Conservation (phyloP, 2,329 filamentous ascomycete species). For the Tolypocladium album region DNA sequence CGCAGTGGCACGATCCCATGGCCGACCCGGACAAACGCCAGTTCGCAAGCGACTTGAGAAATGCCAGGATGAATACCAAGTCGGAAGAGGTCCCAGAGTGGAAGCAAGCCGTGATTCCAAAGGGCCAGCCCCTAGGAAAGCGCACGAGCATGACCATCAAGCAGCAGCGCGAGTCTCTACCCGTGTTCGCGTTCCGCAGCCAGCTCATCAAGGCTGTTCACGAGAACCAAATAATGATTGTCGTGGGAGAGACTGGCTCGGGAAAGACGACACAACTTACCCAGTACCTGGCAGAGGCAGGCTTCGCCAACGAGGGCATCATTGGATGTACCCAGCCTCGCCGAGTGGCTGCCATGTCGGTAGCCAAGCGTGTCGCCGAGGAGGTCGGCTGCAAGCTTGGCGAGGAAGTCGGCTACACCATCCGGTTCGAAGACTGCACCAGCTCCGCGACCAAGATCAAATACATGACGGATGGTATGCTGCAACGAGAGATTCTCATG, state of each 20-base stretch:
- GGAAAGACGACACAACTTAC: constrained; percentile 96
- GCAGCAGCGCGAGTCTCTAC: constrained; percentile 81
- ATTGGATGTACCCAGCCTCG: constrained; percentile 96
- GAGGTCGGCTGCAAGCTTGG: constrained; percentile 89
- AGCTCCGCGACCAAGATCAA: constrained; percentile 86
- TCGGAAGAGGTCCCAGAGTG: constrained; percentile 75
- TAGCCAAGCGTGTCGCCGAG: constrained; percentile 91
- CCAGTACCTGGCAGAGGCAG: constrained; percentile 87
- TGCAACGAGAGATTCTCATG: constrained; percentile 87
- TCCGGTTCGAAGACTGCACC: constrained; percentile 93
- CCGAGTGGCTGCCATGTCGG: constrained; percentile 94
- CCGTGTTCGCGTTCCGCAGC: constrained; percentile 79
- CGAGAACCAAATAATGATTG: constrained; percentile 85
- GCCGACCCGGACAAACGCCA: constrained; percentile 71
- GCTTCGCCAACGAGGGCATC: constrained; percentile 76
- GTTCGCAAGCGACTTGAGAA: constrained; percentile 80
- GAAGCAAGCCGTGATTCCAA: constrained; percentile 74
- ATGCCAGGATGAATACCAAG: constrained; percentile 48
- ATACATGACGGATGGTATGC: constrained; percentile 99
- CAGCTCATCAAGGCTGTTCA: constrained; percentile 79
- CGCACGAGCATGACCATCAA: constrained; percentile 89
- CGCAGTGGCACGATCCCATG: constrained; percentile 98
- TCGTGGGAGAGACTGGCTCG: constrained; percentile 93
- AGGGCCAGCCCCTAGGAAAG: constrained; percentile 73
- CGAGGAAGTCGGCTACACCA: constrained; percentile 91